These are phyloP conservation scores for Plasmodium billcollinsi DNA, from an alignment of 169 alveolate genomes.

Conservation along the genomic window DNA sequence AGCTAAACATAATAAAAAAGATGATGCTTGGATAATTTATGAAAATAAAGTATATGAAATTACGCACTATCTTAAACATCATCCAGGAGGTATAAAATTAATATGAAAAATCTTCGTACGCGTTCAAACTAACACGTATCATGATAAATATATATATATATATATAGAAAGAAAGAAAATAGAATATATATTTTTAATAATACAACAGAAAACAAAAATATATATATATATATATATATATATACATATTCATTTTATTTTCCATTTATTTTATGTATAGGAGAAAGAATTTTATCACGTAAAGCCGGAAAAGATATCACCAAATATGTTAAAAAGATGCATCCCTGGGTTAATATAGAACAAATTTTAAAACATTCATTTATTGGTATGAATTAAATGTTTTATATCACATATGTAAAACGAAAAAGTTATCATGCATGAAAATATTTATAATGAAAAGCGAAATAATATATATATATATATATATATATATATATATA, in stretches of 20 bases:
- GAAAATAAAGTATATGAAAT: constrained; percentile 86
- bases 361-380: constrained; percentile 57
- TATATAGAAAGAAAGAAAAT: neutral
- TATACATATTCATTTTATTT: neutral
- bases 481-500: neutral
- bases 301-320: constrained; percentile 81
- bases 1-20: constrained; percentile 76
- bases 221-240: neutral
- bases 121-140: no score
- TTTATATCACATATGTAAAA: constrained; percentile 81
- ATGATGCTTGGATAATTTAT: constrained; percentile 85
- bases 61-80: constrained; percentile 81
- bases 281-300: constrained; percentile 76
- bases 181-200: neutral
- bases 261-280: constrained; percentile 18
- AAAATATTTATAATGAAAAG: constrained; percentile 78
- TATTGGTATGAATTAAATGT: constrained; percentile 68
- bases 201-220: neutral
- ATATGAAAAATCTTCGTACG: neutral
- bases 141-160: neutral
- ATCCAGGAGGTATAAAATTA: constrained; percentile 86
- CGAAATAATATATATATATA: neutral
- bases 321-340: constrained; percentile 55
- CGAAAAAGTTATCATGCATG: no score
- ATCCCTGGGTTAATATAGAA: constrained; percentile 82